A percentile compares a stretch with the other conserved stretches of the same genome.
phyloP scores from a whole-genome alignment of 2,329 filamentous ascomycete genomes.

The Pseudonectria foliicola region DNA sequence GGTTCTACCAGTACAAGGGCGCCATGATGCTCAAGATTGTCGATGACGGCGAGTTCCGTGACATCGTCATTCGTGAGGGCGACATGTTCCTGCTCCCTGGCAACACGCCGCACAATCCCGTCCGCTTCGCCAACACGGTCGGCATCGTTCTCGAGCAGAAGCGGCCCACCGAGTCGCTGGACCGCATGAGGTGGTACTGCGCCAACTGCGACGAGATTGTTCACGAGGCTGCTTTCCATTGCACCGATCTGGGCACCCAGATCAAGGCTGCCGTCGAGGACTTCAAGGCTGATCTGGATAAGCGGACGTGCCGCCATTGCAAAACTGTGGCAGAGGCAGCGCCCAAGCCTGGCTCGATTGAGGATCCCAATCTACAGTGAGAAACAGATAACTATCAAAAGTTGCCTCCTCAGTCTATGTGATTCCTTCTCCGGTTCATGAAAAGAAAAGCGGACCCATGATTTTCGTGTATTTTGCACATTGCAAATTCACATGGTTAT shows the following conservation, averaged over 20 bases:
- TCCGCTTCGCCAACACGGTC: constrained; percentile 89
- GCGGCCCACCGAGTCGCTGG: constrained; percentile 60
- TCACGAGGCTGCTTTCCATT: constrained; percentile 81
- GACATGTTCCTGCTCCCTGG: constrained; percentile 88
- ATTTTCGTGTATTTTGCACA: no score
- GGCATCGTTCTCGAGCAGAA: constrained; percentile 87
- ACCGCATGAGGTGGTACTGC: constrained; percentile 91
- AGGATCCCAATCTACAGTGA: constrained; percentile 47
- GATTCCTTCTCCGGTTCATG: no score
- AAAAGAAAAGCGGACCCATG: no score
- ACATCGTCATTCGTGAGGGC: constrained; percentile 85
- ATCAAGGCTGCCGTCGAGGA: constrained; percentile 84
- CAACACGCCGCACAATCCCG: constrained; percentile 95
- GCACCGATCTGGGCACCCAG: constrained; percentile 85
- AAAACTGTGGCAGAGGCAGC: constrained; percentile 67
- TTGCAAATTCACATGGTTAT: no score
- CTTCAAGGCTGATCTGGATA: constrained; percentile 61
- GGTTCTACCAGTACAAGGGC: constrained; percentile 95
- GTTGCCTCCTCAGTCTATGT: no score
- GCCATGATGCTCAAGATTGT: constrained; percentile 92
- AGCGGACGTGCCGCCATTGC: constrained; percentile 70
- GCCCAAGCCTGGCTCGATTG: constrained; percentile 52
- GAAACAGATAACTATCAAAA: neutral
- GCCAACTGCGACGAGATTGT: constrained; percentile 61
- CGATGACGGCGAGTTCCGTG: constrained; percentile 63